These are phyloP conservation scores for Corymbia citriodora DNA, from an alignment of 441 rosid species.

Conservation along the genomic window DNA sequence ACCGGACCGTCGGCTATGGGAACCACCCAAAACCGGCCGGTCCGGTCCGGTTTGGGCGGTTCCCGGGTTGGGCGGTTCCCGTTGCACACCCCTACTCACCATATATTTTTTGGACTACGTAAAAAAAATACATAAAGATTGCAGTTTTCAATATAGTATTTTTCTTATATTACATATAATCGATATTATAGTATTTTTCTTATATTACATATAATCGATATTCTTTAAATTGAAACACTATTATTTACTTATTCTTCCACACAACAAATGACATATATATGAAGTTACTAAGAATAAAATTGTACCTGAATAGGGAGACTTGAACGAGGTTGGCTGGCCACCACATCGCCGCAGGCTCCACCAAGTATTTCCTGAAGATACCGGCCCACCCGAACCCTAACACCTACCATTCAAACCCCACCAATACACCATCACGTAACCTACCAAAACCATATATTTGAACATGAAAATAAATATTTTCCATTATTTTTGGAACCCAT, in stretches of 20 bases:
- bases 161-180: not conserved
- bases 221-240: not conserved
- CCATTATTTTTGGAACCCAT: not conserved
- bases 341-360: constrained; percentile 99
- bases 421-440: not conserved
- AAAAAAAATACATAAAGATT: too few relatives aligned
- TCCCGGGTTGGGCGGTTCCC: too few relatives aligned
- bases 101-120: not conserved
- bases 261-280: not conserved
- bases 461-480: too few relatives aligned
- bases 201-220: not conserved
- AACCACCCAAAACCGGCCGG: too few relatives aligned
- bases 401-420: constrained; percentile 60
- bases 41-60: too few relatives aligned
- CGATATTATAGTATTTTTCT: not conserved
- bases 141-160: not conserved
- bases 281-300: not conserved
- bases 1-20: too few relatives aligned
- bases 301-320: constrained; percentile 83
- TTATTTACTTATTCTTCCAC: not conserved
- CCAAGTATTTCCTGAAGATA: constrained; percentile 70
- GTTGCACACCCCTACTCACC: too few relatives aligned
- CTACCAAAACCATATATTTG: not conserved
- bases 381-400: constrained; percentile 99
- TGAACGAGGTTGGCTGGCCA: constrained; percentile 99